Percentiles rank a stretch among this genome's conserved stretches.
phyloP scores from a whole-genome alignment of 306 rosid genomes.

The Argentina anserina region DNA sequence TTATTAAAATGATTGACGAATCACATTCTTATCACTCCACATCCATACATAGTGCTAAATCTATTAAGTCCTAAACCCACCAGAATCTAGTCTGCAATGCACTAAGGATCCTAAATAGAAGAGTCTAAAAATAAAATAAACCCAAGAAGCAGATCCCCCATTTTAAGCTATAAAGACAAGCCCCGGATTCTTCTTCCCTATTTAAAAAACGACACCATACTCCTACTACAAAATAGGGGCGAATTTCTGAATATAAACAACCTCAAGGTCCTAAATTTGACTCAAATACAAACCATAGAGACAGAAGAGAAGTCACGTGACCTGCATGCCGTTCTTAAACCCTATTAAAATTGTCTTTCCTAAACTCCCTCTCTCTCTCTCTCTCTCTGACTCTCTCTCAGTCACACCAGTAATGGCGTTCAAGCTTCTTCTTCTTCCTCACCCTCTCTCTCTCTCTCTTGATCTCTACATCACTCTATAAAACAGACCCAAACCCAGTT shows the following conservation, averaged over 20 bases:
- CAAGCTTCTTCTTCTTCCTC: background rate
- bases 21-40: conserved; percentile 1
- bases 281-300: background rate
- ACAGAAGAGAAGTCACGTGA: conserved; percentile 60
- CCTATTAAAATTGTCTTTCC: background rate
- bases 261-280: background rate
- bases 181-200: conserved; percentile 33
- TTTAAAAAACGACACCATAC: background rate
- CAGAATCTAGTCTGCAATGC: background rate
- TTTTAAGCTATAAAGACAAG: conserved; percentile 17
- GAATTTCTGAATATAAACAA: background rate
- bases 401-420: conserved; percentile 14
- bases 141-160: conserved; percentile 2
- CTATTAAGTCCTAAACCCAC: conserved; percentile 1
- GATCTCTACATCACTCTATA: background rate
- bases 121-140: background rate
- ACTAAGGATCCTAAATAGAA: background rate
- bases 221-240: background rate
- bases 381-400: background rate
- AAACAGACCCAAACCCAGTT: background rate
- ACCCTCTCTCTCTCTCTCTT: background rate
- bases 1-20: background rate
- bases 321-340: conserved; percentile 59
- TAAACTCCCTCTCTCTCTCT: background rate
- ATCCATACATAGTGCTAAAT: conserved; percentile 32